A percentile compares a stretch with the other conserved stretches of the same genome.
phyloP scores from a whole-genome alignment of 306 rosid genomes.

The Cicer bijugum region DNA sequence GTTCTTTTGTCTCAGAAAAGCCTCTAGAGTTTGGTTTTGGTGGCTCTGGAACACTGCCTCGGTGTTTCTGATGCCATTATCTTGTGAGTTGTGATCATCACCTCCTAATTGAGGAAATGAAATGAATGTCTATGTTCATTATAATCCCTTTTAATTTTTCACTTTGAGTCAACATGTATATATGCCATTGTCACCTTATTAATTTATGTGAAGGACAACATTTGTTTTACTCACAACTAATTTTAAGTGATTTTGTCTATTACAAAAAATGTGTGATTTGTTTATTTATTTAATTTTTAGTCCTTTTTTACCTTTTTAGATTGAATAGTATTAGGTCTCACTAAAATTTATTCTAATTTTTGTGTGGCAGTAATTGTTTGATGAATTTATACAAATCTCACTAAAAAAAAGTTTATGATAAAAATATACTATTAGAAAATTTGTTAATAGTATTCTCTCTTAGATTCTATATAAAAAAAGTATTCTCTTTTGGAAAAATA shows the following conservation, averaged over 20 bases:
- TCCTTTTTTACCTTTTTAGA: not conserved
- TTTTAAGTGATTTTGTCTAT: not conserved
- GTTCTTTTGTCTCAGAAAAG: constrained; percentile 47
- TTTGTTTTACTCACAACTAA: constrained; percentile 36
- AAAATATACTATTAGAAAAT: too few relatives aligned
- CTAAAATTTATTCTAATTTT: not conserved
- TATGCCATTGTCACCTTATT: constrained; percentile 49
- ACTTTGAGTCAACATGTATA: constrained; percentile 48
- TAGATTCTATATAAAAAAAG: too few relatives aligned
- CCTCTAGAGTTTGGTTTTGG: constrained; percentile 39
- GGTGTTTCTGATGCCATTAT: constrained; percentile 39
- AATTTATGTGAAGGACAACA: constrained; percentile 37
- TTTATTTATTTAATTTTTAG: not conserved
- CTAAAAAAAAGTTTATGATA: not conserved
- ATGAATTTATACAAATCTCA: not conserved
- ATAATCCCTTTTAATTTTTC: not conserved
- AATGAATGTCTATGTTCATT: constrained; percentile 17
- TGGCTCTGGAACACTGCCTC: constrained; percentile 38
- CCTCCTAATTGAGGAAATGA: constrained; percentile 48
- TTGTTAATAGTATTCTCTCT: too few relatives aligned
- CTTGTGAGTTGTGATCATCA: not conserved
- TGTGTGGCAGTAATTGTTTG: not conserved
- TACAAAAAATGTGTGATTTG: not conserved
- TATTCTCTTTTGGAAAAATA: too few relatives aligned
- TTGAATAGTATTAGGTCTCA: not conserved